These are phyloP conservation scores for Plasmodium adleri DNA, from an alignment of 169 alveolate genomes.

Conservation along the genomic window DNA sequence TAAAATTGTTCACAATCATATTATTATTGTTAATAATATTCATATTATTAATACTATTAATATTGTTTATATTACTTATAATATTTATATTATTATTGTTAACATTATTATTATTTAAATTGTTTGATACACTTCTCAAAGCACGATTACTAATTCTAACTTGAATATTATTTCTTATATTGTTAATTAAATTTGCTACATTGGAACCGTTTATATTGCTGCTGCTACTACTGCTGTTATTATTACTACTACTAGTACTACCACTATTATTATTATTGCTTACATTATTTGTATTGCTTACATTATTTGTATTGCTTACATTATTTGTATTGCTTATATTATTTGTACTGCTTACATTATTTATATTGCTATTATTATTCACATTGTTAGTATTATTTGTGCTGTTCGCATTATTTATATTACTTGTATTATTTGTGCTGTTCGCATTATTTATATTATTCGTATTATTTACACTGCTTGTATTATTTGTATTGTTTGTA, in stretches of 20 bases:
- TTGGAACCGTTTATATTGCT: conserved; percentile 5
- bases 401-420: too few species aligned
- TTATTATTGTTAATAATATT: conserved; percentile 9
- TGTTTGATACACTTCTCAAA: conserved; percentile 24
- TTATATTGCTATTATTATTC: too few species aligned
- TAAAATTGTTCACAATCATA: background rate
- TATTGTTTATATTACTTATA: background rate
- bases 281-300: background rate
- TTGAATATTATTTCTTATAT: conserved; percentile 24
- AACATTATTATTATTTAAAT: background rate
- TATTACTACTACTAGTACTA: too few species aligned
- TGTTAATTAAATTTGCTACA: conserved; percentile 17
- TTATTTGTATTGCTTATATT: too few species aligned
- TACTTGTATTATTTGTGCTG: too few species aligned
- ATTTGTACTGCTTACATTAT: background rate
- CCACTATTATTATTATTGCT: background rate
- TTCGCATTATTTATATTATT: too few species aligned
- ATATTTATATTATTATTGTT: background rate
- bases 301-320: background rate
- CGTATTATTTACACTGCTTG: background rate
- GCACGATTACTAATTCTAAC: conserved; percentile 34
- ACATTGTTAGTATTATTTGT: too few species aligned
- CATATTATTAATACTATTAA: background rate
- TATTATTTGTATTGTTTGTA: conserved; percentile 5
- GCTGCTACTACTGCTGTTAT: background rate